phyloP scores from a whole-genome alignment of 148 eudicot genomes.

The Drosera capensis region DNA sequence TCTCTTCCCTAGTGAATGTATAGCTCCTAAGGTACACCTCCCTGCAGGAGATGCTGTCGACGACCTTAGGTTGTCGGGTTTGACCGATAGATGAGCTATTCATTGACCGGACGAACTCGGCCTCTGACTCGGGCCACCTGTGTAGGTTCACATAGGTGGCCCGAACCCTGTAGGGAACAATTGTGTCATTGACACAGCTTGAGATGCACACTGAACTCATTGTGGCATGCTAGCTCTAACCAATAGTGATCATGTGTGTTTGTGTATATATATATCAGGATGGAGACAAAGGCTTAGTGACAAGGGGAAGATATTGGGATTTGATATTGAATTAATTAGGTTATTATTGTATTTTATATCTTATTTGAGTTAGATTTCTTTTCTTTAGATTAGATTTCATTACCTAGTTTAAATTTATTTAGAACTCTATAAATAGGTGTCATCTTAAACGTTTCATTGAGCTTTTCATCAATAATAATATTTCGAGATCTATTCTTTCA shows the following conservation, averaged over 20 bases:
- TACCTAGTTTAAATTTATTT: too few species aligned
- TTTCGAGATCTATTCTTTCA: too few species aligned
- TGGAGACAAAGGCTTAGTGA: neutral
- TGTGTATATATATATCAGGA: neutral
- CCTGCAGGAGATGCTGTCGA: conserved; percentile 73
- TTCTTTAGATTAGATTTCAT: too few species aligned
- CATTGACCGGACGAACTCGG: conserved; percentile 52
- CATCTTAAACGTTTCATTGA: too few species aligned
- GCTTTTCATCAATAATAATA: too few species aligned
- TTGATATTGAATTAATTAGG: too few species aligned
- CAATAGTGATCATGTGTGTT: neutral
- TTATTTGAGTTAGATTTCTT: too few species aligned
- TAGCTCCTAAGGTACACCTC: conserved; percentile 65
- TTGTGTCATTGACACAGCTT: conserved; percentile 33
- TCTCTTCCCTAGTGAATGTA: conserved; percentile 63
- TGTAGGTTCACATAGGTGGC: conserved; percentile 62
- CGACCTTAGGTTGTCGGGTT: conserved; percentile 29
- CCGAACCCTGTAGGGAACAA: conserved; percentile 21
- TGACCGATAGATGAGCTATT: conserved; percentile 15
- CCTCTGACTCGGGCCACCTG: conserved; percentile 88
- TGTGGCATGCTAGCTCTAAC: neutral
- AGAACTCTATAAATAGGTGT: too few species aligned
- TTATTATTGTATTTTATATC: too few species aligned
- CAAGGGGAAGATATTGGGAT: too few species aligned
- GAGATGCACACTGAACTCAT: conserved; percentile 57